Evolutionary conservation across 768 basidiomycete species (phyloP), one percentile per base, ranked within the genome.

Genomic region (Steccherinum ochraceum): DNA sequence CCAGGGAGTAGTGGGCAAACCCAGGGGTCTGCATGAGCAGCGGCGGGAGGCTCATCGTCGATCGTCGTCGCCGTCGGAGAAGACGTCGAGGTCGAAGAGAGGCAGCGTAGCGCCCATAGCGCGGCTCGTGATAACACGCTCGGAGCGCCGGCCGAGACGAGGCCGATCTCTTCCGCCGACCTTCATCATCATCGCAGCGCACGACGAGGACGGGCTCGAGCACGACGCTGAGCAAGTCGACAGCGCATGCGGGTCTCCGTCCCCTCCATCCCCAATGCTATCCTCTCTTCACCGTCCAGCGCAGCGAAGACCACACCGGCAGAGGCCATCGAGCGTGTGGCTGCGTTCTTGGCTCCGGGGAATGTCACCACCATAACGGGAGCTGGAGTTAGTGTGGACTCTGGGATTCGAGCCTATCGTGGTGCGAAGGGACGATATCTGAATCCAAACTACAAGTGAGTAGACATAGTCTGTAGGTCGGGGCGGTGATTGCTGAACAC

Each of bases 331-430:
- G 72, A 83, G 24, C 77, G 79, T 48, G 75, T 89, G 49, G 70
- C 80, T 3, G 64, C 72, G 2, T 94, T 94, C 59, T 66, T 95
- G 18, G 68, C 73, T 0, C 69, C 73, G 3, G 90, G 91, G n/a
- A 84, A 81, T 65, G 80, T 81, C 45, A 70, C 84, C 0, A 70
- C 93, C 13, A 64, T 97, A 49, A 93, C 92, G 0, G 93, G 93
- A 2, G 95, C 95, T 0, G 95, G 95, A 5, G 89, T 96, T 56
- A 90, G 88, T 64, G 93, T 97, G 24, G 95, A 97, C 66, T 91
- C 88, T 23, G 95, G 95, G 42, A 95, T 98, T 53, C 75, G 91
- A 57, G 93, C 93, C n/a, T 96, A 97, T 67, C 73, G 93, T 51
- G 93, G 93, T 0, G 64, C 63, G 54, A 89, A 94, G 61, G 93